Conservation (phyloP, 208 protist genomes). For the Jaenimonas drosophilae region DNA sequence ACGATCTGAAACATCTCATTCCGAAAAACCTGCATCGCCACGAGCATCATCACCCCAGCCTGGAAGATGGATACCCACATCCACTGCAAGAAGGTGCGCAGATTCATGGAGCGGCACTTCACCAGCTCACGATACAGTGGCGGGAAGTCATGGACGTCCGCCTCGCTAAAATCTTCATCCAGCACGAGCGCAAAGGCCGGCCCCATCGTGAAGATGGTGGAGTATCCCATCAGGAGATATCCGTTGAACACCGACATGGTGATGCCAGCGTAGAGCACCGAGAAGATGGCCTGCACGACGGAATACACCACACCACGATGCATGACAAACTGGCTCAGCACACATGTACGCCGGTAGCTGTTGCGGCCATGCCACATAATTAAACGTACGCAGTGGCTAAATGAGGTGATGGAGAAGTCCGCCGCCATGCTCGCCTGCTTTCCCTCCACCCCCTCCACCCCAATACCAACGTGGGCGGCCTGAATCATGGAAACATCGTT, state of each 20-base stretch:
- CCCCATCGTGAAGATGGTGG: constrained; percentile 96
- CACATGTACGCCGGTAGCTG: constrained; percentile 87
- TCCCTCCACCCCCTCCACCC: constrained; percentile 97
- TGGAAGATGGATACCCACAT: constrained; percentile 82
- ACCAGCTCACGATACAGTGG: constrained; percentile 97
- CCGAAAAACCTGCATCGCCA: constrained; percentile 93
- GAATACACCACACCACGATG: constrained; percentile 98
- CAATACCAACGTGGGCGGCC: constrained; percentile 94
- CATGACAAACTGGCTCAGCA: constrained; percentile 96
- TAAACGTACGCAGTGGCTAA: constrained; percentile 83
- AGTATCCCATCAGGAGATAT: constrained; percentile 95
- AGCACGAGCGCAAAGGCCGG: constrained; percentile 97
- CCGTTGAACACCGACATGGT: constrained; percentile 96
- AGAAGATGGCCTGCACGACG: constrained; percentile 97
- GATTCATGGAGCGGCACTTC: constrained; percentile 90
- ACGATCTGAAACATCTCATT: constrained; percentile 93
- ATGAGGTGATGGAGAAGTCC: constrained; percentile 97
- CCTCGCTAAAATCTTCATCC: constrained; percentile 93
- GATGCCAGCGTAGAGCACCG: constrained; percentile 95
- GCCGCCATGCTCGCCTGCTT: constrained; percentile 97
- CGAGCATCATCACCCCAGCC: constrained; percentile 95
- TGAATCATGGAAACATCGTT: constrained; percentile 98
- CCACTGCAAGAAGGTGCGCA: constrained; percentile 79
- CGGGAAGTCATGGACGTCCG: constrained; percentile 92
- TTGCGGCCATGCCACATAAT: constrained; percentile 88